Evolutionary conservation across 2,329 filamentous ascomycete genomes (phyloP), one percentile per base, ranked within the genome.

Genomic region (Verticillium tricorpus): DNA sequence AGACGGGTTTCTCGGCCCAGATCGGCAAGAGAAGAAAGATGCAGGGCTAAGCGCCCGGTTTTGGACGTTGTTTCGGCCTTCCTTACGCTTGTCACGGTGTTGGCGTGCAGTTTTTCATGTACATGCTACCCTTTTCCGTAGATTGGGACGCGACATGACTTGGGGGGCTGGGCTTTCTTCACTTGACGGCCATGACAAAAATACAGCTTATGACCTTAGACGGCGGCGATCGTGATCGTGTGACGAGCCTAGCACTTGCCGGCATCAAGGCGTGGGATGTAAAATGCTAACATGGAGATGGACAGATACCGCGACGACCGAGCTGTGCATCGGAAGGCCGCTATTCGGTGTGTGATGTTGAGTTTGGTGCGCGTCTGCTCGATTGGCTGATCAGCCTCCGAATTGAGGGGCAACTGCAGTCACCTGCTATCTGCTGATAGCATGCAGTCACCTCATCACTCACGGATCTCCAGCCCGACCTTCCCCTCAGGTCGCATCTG

Each of bases 1-100:
- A 99, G 89, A 97, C 93, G 65, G 95, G 95, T 93, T 99, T 99
- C 93, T 96, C 93, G 73, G 95, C 95, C 78, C 95, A 98, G 82
- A 91, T 99, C 78, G 95, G 95, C 77, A 97, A 97, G 90, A 90
- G 95, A 86, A 95, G 89, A 85, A 96, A 96, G 87, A 90, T 93
- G 82, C 87, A 92, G 78, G 90, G 85, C 78, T 96, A 93, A 84
- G 66, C 28, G 54, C 25, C 14, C 25, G n/a, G 28, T 25, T 56
- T 34, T 32, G 54, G 54, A 56, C 54, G 15, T 52, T 14, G 19
- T 52, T 52, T 52, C 45, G 28, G n/a, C 15, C 19, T n/a, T 45
- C 17, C 39, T 52, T 25, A 22, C 45, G 45, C 17, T 52, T 19
- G 19, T 52, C 19, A 19, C 45, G 45, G 45, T 52, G 45, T 52